Conservation (phyloP, 768 basidiomycete species). For the Podaxis mareebaensis region DNA sequence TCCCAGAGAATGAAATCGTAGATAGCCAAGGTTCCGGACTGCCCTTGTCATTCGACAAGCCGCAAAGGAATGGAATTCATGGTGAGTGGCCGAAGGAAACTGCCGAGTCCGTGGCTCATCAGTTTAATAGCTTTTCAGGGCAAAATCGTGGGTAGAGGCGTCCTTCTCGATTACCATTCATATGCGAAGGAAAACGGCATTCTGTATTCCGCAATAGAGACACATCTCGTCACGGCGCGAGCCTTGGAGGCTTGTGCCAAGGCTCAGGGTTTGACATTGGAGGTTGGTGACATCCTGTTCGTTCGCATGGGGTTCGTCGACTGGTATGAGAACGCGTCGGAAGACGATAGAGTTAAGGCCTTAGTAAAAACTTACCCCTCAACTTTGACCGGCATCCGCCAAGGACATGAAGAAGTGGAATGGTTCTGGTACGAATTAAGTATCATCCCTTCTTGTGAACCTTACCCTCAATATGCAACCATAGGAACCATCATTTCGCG, state of each 20-base stretch:
- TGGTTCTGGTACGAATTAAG: slow-evolving; percentile 24
- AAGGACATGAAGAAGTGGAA: slow-evolving; percentile 24
- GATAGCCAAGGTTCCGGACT: slow-evolving; percentile 17
- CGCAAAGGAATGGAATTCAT: slow-evolving; percentile 27
- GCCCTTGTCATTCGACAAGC: slow-evolving; percentile 19
- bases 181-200: slow-evolving; percentile 22
- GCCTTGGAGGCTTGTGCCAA: slow-evolving; percentile 23
- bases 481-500: slow-evolving; percentile 28
- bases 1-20: slow-evolving; percentile 22
- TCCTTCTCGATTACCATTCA: slow-evolving; percentile 25
- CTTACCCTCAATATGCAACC: neutral
- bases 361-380: slow-evolving; percentile 9
- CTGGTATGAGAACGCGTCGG: slow-evolving; percentile 24
- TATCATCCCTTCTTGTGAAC: neutral
- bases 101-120: neutral
- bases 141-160: slow-evolving; percentile 27
- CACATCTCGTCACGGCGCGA: slow-evolving; percentile 23
- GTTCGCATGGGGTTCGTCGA: slow-evolving; percentile 25
- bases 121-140: slow-evolving; percentile 23
- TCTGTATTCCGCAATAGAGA: slow-evolving; percentile 17
- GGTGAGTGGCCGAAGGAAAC: slow-evolving; percentile 11
- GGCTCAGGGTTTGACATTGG: slow-evolving; percentile 22
- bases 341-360: slow-evolving; percentile 17
- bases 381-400: slow-evolving; percentile 20
- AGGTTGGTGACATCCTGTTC: slow-evolving; percentile 27